Conservation (phyloP, 306 rosid species). For the Mimosa bimucronata region DNA sequence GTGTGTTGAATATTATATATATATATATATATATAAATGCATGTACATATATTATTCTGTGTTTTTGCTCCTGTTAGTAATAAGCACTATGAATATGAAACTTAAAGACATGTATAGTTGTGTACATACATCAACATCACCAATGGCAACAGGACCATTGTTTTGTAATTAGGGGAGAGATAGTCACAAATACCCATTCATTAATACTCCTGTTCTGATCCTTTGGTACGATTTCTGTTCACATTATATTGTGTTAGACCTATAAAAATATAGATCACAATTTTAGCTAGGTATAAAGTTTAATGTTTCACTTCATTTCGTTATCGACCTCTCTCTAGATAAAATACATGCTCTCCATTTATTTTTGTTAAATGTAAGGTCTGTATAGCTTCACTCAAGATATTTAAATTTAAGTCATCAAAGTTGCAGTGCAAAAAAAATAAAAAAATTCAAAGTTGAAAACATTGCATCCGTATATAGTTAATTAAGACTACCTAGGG, state of each 20-base stretch:
- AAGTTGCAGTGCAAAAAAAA: no score
- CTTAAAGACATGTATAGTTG: background rate
- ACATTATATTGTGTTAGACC: no score
- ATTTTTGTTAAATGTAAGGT: background rate
- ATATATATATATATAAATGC: background rate
- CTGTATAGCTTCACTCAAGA: background rate
- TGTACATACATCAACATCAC: background rate
- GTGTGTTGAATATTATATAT: no score
- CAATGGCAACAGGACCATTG: background rate
- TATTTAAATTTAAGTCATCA: background rate
- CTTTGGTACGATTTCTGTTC: background rate
- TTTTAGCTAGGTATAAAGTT: no score
- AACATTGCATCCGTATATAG: background rate
- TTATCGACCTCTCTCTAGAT: no score
- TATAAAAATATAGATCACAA: no score
- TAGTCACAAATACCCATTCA: background rate
- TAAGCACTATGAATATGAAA: background rate
- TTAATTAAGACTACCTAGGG: background rate
- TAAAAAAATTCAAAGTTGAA: slow-evolving; percentile 12
- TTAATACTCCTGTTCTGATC: background rate
- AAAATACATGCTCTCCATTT: background rate
- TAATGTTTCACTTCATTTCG: no score
- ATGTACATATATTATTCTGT: background rate
- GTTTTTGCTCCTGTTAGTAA: slow-evolving; percentile 15
- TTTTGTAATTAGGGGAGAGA: background rate